Conservation (phyloP, 2,329 filamentous ascomycete genomes). For the Botrytis fabae region DNA sequence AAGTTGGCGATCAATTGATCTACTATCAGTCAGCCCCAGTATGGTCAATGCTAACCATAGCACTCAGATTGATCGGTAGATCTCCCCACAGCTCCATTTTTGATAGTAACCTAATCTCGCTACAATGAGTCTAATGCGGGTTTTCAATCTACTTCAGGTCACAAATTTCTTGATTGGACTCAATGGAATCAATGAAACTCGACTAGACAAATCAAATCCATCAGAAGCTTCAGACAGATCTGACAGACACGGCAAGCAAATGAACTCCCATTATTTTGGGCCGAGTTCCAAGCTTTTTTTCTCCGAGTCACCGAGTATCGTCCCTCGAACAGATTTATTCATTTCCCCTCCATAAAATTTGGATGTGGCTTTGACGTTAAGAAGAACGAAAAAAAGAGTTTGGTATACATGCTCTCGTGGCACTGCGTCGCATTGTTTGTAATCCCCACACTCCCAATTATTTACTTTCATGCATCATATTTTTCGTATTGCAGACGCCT, state of each 20-base stretch:
- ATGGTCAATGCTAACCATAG: neutral
- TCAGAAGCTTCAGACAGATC: neutral
- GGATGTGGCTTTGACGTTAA: constrained; percentile 19
- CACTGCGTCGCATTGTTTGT: constrained; percentile 19
- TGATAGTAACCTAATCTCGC: constrained; percentile 23
- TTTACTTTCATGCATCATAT: constrained; percentile 6
- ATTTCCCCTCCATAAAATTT: constrained; percentile 14
- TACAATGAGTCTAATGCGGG: constrained; percentile 4
- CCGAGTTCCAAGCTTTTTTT: constrained; percentile 22
- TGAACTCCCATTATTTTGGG: constrained; percentile 11
- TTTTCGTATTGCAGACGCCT: constrained; percentile 24
- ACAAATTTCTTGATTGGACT: constrained; percentile 17
- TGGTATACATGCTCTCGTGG: constrained; percentile 14
- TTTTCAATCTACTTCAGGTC: constrained; percentile 16
- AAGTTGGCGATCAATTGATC: neutral
- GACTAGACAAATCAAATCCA: constrained; percentile 16
- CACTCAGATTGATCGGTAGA: neutral
- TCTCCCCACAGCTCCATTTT: constrained; percentile 16
- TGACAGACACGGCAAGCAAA: constrained; percentile 13
- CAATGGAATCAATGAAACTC: neutral
- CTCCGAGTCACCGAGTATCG: constrained; percentile 11
- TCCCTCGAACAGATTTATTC: constrained; percentile 7
- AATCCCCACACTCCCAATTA: constrained; percentile 17
- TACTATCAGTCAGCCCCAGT: neutral
- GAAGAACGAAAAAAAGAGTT: constrained; percentile 14